Evolutionary conservation across 768 basidiomycete species (phyloP).

Genomic region (Collybia mongolica): DNA sequence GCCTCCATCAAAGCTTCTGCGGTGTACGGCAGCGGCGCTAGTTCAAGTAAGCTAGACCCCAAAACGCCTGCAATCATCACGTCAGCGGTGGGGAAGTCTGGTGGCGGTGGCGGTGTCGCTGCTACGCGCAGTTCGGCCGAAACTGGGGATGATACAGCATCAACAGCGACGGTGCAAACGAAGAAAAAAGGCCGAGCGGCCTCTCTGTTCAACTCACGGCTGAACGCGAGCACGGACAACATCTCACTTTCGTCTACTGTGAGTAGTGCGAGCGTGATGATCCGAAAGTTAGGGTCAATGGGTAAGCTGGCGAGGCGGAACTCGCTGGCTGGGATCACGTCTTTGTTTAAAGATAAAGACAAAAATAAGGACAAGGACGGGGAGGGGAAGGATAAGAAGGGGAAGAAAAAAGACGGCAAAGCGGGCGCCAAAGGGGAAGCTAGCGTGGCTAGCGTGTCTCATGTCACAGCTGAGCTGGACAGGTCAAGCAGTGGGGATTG

Average conservation of each 20-base stretch:
- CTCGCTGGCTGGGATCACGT: conserved; percentile 87
- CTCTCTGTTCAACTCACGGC: conserved; percentile 81
- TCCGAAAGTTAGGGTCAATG: conserved; percentile 90
- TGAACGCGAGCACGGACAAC: conserved; percentile 90
- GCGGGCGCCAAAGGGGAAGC: conserved; percentile 64
- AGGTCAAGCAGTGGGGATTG: conserved; percentile 57
- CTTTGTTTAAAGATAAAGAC: conserved; percentile 89
- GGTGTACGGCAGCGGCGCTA: conserved; percentile 13
- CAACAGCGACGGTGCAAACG: conserved; percentile 43
- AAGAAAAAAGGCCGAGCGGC: conserved; percentile 77
- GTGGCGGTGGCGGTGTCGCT: conserved; percentile 16
- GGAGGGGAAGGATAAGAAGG: conserved; percentile 37
- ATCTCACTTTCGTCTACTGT: conserved; percentile 95
- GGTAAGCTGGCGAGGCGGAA: conserved; percentile 88
- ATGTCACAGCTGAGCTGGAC: conserved; percentile 84
- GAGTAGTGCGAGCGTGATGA: conserved; percentile 93
- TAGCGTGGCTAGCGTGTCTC: conserved; percentile 71
- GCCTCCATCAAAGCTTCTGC: conserved; percentile 38
- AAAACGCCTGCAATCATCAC: conserved; percentile 27
- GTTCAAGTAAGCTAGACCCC: conserved; percentile 29
- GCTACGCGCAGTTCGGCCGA: conserved; percentile 24
- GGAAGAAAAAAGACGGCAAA: conserved; percentile 45
- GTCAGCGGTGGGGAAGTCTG: conserved; percentile 23
- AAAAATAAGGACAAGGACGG: conserved; percentile 46
- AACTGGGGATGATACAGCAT: conserved; percentile 38